Percentiles rank a stretch among this genome's conserved stretches.
Conservation (phyloP, 192 early-diverging fungal species). For the Coemansia sp. region DNA sequence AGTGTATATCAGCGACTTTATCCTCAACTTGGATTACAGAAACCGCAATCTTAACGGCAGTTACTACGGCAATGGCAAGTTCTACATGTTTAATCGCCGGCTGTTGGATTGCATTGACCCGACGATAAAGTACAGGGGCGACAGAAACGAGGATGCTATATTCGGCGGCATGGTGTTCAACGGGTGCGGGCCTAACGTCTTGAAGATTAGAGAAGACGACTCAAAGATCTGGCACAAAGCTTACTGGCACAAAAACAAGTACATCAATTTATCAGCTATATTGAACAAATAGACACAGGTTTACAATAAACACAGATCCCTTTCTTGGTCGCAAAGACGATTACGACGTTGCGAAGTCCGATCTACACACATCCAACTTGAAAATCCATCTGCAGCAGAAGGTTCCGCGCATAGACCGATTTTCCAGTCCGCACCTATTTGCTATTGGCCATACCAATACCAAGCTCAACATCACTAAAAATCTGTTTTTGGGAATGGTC, state of each 20-base stretch:
- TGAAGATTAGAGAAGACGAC: conserved; percentile 28
- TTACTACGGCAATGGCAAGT: conserved; percentile 44
- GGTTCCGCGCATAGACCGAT: too few species aligned
- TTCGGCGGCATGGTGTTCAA: conserved; percentile 41
- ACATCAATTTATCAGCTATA: conserved; percentile 18
- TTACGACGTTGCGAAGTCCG: too few species aligned
- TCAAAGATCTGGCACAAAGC: conserved; percentile 27
- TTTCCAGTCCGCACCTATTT: not conserved
- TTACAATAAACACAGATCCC: too few species aligned
- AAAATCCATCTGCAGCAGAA: too few species aligned
- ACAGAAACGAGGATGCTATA: conserved; percentile 30
- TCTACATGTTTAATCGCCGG: conserved; percentile 46
- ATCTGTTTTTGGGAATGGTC: not conserved
- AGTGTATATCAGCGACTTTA: conserved; percentile 35
- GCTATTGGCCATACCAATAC: not conserved
- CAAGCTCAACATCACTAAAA: not conserved
- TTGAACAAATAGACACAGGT: not conserved
- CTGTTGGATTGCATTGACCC: conserved; percentile 31
- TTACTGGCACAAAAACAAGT: conserved; percentile 31
- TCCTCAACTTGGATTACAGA: conserved; percentile 12
- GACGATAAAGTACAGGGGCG: conserved; percentile 10
- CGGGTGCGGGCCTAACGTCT: conserved; percentile 26
- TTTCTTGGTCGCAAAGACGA: too few species aligned
- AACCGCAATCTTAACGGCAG: conserved; percentile 18
- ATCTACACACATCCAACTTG: too few species aligned